Evolutionary conservation across 495 filamentous ascomycete species (phyloP), one percentile per base, ranked within the genome.

Genomic region (Elaphomyces granulatus): DNA sequence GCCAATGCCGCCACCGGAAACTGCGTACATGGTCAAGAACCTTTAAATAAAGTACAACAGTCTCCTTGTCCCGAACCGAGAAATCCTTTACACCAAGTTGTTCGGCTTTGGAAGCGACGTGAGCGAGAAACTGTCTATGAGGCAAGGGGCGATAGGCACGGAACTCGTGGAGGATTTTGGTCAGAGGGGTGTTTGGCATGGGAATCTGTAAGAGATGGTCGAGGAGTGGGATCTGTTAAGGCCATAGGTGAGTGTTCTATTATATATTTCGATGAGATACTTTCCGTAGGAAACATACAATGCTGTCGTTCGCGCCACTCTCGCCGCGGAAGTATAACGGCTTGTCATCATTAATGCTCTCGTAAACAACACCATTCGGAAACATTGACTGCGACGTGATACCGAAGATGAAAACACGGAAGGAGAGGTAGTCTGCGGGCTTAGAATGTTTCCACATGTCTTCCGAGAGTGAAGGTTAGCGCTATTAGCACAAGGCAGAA

Each of bases 341-440:
- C 42, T 79, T 70, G 47, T 68, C 60, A 28, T 81, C 75, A 35
- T 77, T 77, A 21, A 85, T 67, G 15, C 83, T 84, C 53, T 88
- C 80, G 58, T 94, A 94, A 40, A 90, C 56, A 2, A 94, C 87
- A 2, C 87, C 87, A 36, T 81, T 64, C 2, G 87, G 87, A 55
- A 94, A 94, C 87, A 94, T 94, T 34, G 72, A 75, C 55, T 94
- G 87, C 4, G 70, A 77, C 1, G 78, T 84, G 48, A 94, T 92
- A 36, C 87, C 87, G 48, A 92, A 93, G 58, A 94, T 94, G 61
- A 94, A 94, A 21, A 86, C 87, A 8, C 87, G 77, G 70, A 90
- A 94, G 36, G 68, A 77, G 21, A 75, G 78, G 58, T 94, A 94
- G 35, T 81, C 71, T 3, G 63, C 54, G 9, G 87, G 85, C 50